phyloP scores from a whole-genome alignment of 1,139 yeast species.

The Magnusiomyces paraingens region DNA sequence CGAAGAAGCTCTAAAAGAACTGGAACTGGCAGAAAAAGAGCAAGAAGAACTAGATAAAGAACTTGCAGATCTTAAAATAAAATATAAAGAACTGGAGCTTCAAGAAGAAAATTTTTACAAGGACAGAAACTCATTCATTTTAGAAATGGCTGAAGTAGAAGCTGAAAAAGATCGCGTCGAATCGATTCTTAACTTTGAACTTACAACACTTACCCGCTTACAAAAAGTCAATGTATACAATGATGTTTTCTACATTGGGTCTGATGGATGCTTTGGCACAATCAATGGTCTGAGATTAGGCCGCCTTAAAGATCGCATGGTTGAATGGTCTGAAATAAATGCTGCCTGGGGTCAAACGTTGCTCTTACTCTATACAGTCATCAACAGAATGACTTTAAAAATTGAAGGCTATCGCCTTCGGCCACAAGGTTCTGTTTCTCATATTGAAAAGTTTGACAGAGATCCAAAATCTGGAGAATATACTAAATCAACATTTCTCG shows the following conservation, averaged over 20 bases:
- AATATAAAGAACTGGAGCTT: constrained; percentile 33
- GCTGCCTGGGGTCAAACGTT: constrained; percentile 88
- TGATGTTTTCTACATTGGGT: constrained; percentile 74
- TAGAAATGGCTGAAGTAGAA: constrained; percentile 43
- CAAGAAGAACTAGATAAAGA: constrained; percentile 33
- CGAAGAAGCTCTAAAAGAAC: constrained; percentile 22
- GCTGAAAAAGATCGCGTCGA: constrained; percentile 55
- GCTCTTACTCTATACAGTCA: constrained; percentile 58
- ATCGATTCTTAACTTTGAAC: constrained; percentile 53
- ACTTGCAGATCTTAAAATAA: constrained; percentile 31
- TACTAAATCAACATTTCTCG: constrained; percentile 34
- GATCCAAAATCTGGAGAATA: constrained; percentile 33
- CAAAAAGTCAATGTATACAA: constrained; percentile 74
- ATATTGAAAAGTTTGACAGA: constrained; percentile 54
- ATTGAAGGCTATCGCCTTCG: constrained; percentile 57
- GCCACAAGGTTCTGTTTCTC: constrained; percentile 83
- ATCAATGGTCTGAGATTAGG: constrained; percentile 84
- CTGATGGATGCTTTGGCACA: constrained; percentile 77
- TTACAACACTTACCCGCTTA: constrained; percentile 60
- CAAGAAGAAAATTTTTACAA: constrained; percentile 43
- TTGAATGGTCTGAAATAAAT: constrained; percentile 89
- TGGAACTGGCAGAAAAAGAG: constrained; percentile 26
- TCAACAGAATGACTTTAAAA: constrained; percentile 49
- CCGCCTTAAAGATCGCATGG: constrained; percentile 42
- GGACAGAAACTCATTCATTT: constrained; percentile 46